These are phyloP conservation scores for Colletotrichum spaethianum DNA, from an alignment of 2,329 filamentous ascomycete species.

Conservation along the genomic window DNA sequence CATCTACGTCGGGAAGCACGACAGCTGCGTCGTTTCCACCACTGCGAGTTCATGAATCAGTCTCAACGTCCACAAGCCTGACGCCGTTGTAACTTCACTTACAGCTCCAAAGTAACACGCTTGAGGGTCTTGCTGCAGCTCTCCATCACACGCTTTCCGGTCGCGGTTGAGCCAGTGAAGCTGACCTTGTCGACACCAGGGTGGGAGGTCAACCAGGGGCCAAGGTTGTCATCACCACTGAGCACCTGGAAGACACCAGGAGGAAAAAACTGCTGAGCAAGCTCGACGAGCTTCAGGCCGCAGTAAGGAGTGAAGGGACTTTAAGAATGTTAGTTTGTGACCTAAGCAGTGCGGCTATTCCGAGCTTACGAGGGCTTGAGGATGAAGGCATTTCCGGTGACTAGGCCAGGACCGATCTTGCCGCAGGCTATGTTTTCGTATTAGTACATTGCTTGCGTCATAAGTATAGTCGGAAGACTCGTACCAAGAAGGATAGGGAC, in stretches of 20 bases:
- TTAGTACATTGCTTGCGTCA: background rate
- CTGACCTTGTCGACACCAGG: slow-evolving; percentile 73
- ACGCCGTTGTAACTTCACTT: slow-evolving; percentile 38
- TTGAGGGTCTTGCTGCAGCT: slow-evolving; percentile 71
- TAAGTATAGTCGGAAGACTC: background rate
- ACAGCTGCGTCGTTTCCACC: slow-evolving; percentile 75
- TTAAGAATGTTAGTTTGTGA: slow-evolving; percentile 39
- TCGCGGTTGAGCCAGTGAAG: slow-evolving; percentile 74
- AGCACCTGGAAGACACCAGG: slow-evolving; percentile 74
- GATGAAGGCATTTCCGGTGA: slow-evolving; percentile 71
- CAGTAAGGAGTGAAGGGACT: slow-evolving; percentile 70
- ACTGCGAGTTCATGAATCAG: slow-evolving; percentile 28
- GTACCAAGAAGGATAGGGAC: slow-evolving; percentile 40
- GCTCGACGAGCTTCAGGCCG: slow-evolving; percentile 70
- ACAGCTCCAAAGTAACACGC: slow-evolving; percentile 71
- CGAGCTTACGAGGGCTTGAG: slow-evolving; percentile 64
- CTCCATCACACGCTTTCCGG: slow-evolving; percentile 73
- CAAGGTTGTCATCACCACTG: slow-evolving; percentile 72
- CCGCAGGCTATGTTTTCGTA: slow-evolving; percentile 51
- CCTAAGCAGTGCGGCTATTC: background rate
- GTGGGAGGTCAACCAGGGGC: slow-evolving; percentile 71
- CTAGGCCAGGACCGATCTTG: slow-evolving; percentile 70
- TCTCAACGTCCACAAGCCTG: background rate
- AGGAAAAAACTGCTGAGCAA: slow-evolving; percentile 71
- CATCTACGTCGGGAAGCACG: slow-evolving; percentile 70